These are phyloP conservation scores for Fraxinus ornus DNA, from an alignment of 305 asterid species.

Conservation along the genomic window DNA sequence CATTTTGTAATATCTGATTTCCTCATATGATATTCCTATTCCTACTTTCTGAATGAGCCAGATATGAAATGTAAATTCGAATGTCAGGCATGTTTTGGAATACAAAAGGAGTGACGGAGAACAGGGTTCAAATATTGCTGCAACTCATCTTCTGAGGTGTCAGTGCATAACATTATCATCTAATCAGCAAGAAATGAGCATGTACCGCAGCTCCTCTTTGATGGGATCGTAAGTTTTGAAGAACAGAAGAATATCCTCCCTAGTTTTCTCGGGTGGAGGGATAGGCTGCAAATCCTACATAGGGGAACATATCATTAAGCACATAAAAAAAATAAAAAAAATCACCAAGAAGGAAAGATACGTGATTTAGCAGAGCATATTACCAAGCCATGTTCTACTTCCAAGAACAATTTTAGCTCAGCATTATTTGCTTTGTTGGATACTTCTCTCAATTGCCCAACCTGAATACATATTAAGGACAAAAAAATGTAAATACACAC, in stretches of 20 bases:
- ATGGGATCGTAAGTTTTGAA: conserved; percentile 58
- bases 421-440: conserved; percentile 71
- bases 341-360: conserved; percentile 13
- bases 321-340: not conserved
- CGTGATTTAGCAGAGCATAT: conserved; percentile 9
- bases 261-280: conserved; percentile 54
- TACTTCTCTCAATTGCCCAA: conserved; percentile 77
- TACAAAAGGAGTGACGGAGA: not conserved
- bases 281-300: conserved; percentile 61
- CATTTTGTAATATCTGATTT: not conserved
- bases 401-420: conserved; percentile 31
- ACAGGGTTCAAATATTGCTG: not conserved
- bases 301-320: conserved; percentile 8
- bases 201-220: conserved; percentile 69
- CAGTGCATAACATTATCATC: not conserved
- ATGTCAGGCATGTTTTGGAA: not conserved
- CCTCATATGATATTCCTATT: not conserved
- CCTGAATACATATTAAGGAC: conserved; percentile 36
- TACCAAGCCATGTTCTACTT: conserved; percentile 69
- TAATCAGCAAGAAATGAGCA: conserved; percentile 5
- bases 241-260: too few relatives aligned
- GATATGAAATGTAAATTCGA: not conserved
- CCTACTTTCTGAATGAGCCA: not conserved
- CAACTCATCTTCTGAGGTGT: not conserved
- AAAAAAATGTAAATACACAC: conserved; percentile 20